Conservation (phyloP, 164 flowering plant genomes). For the Macadamia integrifolia region DNA sequence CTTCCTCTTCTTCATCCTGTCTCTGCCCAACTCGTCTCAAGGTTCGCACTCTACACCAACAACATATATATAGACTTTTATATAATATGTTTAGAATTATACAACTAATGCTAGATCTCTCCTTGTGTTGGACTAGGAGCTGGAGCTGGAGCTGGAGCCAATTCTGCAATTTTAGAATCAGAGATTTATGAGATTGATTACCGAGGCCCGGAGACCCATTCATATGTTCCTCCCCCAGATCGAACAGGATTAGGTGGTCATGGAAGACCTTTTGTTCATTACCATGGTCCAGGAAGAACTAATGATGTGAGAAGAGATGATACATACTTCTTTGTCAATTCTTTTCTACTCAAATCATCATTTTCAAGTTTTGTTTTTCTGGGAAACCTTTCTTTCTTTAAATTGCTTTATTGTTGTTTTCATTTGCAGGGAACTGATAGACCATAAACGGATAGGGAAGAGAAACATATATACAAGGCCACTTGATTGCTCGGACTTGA, state of each 20-base stretch:
- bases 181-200: conserved; percentile 75
- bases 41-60: conserved; percentile 18
- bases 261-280: conserved; percentile 21
- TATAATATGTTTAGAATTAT: background rate
- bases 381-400: background rate
- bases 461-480: too few relatives aligned
- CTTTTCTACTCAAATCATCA: background rate
- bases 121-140: background rate
- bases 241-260: conserved; percentile 8
- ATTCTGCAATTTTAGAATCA: conserved; percentile 11
- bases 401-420: too few relatives aligned
- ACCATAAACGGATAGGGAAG: too few relatives aligned
- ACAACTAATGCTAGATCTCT: background rate
- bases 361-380: background rate
- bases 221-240: conserved; percentile 56
- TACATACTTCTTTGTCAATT: background rate
- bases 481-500: too few relatives aligned
- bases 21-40: conserved; percentile 20
- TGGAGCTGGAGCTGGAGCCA: background rate
- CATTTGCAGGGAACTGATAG: too few relatives aligned
- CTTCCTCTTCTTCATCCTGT: conserved; percentile 21
- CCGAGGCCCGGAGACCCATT: conserved; percentile 88
- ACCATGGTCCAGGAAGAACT: conserved; percentile 6
- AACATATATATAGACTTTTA: too few relatives aligned
- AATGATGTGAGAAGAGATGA: conserved; percentile 3